Conservation (phyloP, 208 protist species). For the Angomonas ambiguus region DNA sequence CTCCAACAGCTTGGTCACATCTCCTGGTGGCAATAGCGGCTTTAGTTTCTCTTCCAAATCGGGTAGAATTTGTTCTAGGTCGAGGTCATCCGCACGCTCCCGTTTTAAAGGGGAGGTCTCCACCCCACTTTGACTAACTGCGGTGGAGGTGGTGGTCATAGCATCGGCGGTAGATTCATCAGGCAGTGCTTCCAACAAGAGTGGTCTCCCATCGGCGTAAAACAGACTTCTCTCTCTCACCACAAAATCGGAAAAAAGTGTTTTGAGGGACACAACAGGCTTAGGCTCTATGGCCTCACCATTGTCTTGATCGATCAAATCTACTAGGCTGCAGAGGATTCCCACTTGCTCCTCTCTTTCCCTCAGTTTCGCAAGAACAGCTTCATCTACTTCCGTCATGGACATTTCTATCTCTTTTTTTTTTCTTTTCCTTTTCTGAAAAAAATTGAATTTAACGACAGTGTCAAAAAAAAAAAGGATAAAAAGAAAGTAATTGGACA, state of each 20-base stretch:
- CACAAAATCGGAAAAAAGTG: constrained; percentile 84
- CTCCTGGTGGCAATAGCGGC: constrained; percentile 24
- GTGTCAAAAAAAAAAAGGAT: neutral
- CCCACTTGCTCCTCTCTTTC: constrained; percentile 62
- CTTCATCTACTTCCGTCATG: neutral
- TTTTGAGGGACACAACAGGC: constrained; percentile 65
- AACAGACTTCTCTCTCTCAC: constrained; percentile 72
- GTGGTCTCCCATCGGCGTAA: constrained; percentile 55
- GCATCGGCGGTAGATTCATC: neutral
- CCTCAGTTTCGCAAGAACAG: neutral
- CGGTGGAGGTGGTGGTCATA: neutral
- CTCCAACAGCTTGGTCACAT: constrained; percentile 37
- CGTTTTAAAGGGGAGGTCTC: neutral
- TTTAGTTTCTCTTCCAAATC: neutral
- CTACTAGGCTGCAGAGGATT: constrained; percentile 41
- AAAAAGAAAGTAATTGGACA: neutral
- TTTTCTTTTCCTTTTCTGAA: neutral
- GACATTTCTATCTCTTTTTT: neutral
- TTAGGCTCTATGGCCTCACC: neutral
- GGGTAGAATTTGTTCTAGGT: neutral
- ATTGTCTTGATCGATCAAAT: constrained; percentile 18
- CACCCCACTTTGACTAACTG: neutral
- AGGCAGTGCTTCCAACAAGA: constrained; percentile 37
- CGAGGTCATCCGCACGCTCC: neutral
- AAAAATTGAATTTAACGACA: neutral